Conservation (phyloP, 768 basidiomycete species). For the Cystofilobasidium bisporidii region DNA sequence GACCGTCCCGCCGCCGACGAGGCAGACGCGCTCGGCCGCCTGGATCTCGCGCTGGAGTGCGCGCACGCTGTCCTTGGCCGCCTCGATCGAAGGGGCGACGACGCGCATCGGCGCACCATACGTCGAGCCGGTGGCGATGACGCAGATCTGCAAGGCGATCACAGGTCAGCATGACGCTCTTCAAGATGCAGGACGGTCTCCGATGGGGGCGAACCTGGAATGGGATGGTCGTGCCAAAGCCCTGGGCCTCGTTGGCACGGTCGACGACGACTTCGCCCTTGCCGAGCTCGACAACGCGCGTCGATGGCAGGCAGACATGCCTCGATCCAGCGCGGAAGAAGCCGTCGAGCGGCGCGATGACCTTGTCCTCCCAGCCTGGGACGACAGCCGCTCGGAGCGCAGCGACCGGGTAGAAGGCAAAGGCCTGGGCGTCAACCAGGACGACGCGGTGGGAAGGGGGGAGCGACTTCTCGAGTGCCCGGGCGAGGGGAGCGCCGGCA, state of each 20-base stretch:
- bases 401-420: slow-evolving; percentile 12
- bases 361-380: slow-evolving; percentile 20
- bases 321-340: not conserved
- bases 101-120: slow-evolving; percentile 13
- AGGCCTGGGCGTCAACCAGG: slow-evolving; percentile 14
- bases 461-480: slow-evolving; percentile 15
- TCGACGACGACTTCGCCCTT: slow-evolving; percentile 11
- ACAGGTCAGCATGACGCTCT: not conserved
- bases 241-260: not conserved
- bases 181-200: too few species aligned
- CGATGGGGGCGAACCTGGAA: slow-evolving; percentile 10
- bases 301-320: slow-evolving; percentile 8
- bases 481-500: slow-evolving; percentile 19
- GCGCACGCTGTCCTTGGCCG: slow-evolving; percentile 4
- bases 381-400: slow-evolving; percentile 3
- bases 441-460: slow-evolving; percentile 18
- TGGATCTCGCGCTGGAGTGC: not conserved
- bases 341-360: not conserved
- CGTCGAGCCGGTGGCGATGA: slow-evolving; percentile 21
- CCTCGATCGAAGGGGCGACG: not conserved
- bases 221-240: not conserved
- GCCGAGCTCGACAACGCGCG: slow-evolving; percentile 10
- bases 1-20: slow-evolving; percentile 42
- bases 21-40: slow-evolving; percentile 32
- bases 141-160: not conserved